Conservation (phyloP, 2,329 filamentous ascomycete genomes). For the Tolypocladium inflatum region DNA sequence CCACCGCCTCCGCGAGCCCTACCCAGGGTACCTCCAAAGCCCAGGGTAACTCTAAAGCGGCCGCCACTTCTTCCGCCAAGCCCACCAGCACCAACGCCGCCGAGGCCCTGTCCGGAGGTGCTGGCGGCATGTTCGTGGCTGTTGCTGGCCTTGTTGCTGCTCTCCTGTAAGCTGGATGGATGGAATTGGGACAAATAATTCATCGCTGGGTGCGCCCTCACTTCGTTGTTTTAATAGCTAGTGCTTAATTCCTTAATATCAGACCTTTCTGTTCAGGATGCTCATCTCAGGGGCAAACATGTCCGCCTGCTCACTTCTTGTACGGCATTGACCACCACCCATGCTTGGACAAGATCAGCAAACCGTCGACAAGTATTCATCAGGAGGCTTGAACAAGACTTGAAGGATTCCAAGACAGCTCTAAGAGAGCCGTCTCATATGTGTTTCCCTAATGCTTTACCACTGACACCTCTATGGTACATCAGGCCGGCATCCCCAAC, state of each 20-base stretch:
- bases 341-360: not conserved
- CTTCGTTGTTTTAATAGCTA: not conserved
- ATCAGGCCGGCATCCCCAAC: not conserved
- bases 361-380: not conserved
- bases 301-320: not conserved
- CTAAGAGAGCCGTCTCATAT: not conserved
- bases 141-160: conserved; percentile 27
- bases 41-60: not conserved
- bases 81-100: conserved; percentile 15
- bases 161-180: conserved; percentile 17
- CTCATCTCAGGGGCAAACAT: not conserved
- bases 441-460: not conserved
- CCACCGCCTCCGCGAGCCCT: conserved; percentile 10
- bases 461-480: not conserved
- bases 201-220: not conserved
- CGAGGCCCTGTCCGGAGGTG: conserved; percentile 17
- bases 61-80: conserved; percentile 7
- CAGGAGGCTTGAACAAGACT: not conserved
- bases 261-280: not conserved
- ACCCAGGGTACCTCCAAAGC: conserved; percentile 9
- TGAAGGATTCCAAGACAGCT: not conserved
- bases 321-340: not conserved
- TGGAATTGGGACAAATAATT: not conserved
- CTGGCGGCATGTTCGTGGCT: conserved; percentile 24
- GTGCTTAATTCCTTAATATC: not conserved